Evolutionary conservation across 2,329 filamentous ascomycete genomes (phyloP), one percentile per base, ranked within the genome.

Genomic region (Tetracladium maxilliforme): DNA sequence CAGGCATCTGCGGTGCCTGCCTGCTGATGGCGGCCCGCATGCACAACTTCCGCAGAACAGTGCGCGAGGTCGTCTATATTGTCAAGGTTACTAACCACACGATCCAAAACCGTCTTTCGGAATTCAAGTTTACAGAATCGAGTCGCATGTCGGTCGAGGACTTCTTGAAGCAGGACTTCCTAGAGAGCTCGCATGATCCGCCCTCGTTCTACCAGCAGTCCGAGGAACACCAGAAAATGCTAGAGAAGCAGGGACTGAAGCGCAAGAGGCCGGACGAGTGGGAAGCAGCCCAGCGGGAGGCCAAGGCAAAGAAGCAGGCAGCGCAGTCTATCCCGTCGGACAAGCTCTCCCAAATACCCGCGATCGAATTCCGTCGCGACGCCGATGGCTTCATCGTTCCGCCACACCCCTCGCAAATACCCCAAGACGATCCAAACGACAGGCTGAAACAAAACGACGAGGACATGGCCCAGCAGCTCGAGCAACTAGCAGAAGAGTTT

Each of bases 1-100:
- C 87, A 6, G 90, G 90, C 36, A 76, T 95, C 27, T 94, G 86
- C 47, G 90, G 90, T 33, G 90, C 90, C 9, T 92, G 86, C 37
- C 66, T 98, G 23, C 80, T 98, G 32, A 76, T 98, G 47, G 90
- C 90, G 6, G 87, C 90, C 7, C 79, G 90, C 26, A 95, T 95
- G 78, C 92, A 94, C 64, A 95, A 95, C 50, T 98, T 92, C 45
- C 78, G 87, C 22, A 75, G 90, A 11, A 93, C 84, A 0, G 73
- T 92, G 9, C 71, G 84, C 16, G 90, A 98, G 51, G 80, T 98
- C 7, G 87, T 95, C n/a, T 95, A 93, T 46, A 81, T 94, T 19
- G 87, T 94, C 46, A 95, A 94, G 46, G 86, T 95, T 25, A 92
- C 86, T 21, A 92, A 92, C 36, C 69, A 83, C 32, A 98, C 90